Evolutionary conservation across 768 basidiomycete genomes (phyloP), one percentile per base, ranked within the genome.

Genomic region (Chlorophyllum brunneum): DNA sequence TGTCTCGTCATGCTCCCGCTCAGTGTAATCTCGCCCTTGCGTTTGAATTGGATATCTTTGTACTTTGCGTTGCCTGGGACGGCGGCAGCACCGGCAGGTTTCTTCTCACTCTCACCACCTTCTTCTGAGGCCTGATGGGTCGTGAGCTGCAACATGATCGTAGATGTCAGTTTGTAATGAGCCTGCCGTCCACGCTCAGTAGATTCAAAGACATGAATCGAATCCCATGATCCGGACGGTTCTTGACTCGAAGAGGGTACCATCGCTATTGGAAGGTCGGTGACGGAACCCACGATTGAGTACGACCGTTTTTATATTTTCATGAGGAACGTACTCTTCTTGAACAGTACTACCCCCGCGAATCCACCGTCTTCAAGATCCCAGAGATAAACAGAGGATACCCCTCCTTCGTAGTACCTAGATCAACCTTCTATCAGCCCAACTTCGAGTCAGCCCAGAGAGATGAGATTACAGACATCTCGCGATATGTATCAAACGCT

Each of bases 1-100:
- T 98, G 95, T 63, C 97, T 78, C 45, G 95, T 98, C 93, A 98
- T 92, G 65, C 92, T 97, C 34, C 97, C 97, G 59, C 95, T 92
- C 59, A 99, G 65, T 58, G 77, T 85, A 7, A 95, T 81, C 64
- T 88, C 83, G 8, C 92, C 92, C 1, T 26, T 85, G 79, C 43
- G 77, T 72, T 45, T 53, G 29, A 30, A 46, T 29, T 45, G 44
- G 8, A 53, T 46, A 24, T 45, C 51, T 27, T 40, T 53, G n/a
- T 29, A 30, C 22, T 46, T 53, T n/a, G 15, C 15, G 26, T 53
- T 45, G 15, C 44, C 44, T 26, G 42, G 8, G 20, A 16, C 26
- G 18, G 42, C 33, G 9, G 68, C 65, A 34, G 58, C 59, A 39
- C 70, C 74, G 34, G 69, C 67, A 48, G 53, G 61, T 55, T 42